Percentiles rank a stretch among this genome's conserved stretches.
phyloP scores from a whole-genome alignment of 1,284 basidiomycete species.

The Leccinum huronense region DNA sequence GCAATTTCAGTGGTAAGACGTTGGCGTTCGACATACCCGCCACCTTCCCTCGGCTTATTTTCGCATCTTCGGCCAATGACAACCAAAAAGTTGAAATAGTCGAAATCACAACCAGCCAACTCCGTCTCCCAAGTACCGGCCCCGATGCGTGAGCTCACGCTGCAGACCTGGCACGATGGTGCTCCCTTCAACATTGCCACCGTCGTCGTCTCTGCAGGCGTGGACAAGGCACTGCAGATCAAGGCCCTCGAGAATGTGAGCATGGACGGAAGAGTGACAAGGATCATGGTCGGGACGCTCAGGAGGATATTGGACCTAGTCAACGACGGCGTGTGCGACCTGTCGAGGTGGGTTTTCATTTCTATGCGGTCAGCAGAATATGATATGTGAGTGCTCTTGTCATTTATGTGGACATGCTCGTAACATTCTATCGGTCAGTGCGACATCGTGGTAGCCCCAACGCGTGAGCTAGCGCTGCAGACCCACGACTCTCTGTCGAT shows the following conservation, averaged over 20 bases:
- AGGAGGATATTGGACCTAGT: constrained; percentile 91
- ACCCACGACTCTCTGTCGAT: constrained; percentile 83
- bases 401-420: neutral
- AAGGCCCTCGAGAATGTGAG: constrained; percentile 53
- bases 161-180: constrained; percentile 88
- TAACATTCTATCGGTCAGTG: constrained; percentile 65
- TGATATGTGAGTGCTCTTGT: constrained; percentile 77
- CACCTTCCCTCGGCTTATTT: constrained; percentile 64
- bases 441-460: constrained; percentile 93
- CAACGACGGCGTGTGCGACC: constrained; percentile 78
- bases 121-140: constrained; percentile 59
- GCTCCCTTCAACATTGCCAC: constrained; percentile 42
- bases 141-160: constrained; percentile 92
- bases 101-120: constrained; percentile 12
- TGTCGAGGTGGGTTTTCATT: constrained; percentile 58
- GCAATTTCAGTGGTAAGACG: constrained; percentile 79
- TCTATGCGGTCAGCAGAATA: constrained; percentile 67
- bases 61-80: constrained; percentile 24
- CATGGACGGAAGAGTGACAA: constrained; percentile 52
- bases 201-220: constrained; percentile 45
- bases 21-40: constrained; percentile 93
- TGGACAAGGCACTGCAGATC: constrained; percentile 84
- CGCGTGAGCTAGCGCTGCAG: constrained; percentile 92
- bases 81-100: constrained; percentile 37
- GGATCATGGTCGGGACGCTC: constrained; percentile 80